Evolutionary conservation across 1,284 basidiomycete genomes (phyloP), one percentile per base, ranked within the genome.

Genomic region (Trichosporon coremiiforme): DNA sequence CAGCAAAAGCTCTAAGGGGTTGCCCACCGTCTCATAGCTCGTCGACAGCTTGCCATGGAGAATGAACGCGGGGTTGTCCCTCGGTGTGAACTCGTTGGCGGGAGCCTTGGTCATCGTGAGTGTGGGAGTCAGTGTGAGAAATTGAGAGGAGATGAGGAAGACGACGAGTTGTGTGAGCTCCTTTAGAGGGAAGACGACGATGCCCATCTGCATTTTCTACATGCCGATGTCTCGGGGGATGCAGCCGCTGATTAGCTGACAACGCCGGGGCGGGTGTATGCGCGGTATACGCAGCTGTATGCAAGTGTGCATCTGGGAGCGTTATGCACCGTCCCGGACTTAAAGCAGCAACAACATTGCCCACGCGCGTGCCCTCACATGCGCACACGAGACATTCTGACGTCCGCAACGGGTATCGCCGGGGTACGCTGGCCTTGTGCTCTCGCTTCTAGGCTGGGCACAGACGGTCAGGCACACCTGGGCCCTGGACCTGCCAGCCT

Each of bases 31-130:
- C 64, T 76, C 77, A 36, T 75, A 82, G 47, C 73, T 75, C 6
- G 79, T 80, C n/a, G 75, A 67, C 55, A 81, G 75, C 64, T 72
- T 71, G 41, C 78, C 79, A 64, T 82, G 75, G 65, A 82, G 79
- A 66, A 82, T 80, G 74, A 82, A 82, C 22, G 76, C 79, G 20
- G 78, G 79, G 68, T 82, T 82, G 70, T 79, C 71, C 67, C 71
- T 76, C 0, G 79, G 75, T 35, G 74, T 75, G 72, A 82, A 80
- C 9, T 69, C 68, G 7, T 66, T 68, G 10, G 50, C 1, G 50
- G 50, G 50, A 13, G 66, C 68, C 66, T 70, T 72, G 29, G 25
- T 68, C 57, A 62, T 62, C 29, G 17, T 25, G 53, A 31, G 53
- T 45, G 41, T 45, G 36, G 36, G 36, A 53, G n/a, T 53, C 50